Conservation (phyloP, 1,284 basidiomycete genomes). For the Naganishia liquefaciens region DNA sequence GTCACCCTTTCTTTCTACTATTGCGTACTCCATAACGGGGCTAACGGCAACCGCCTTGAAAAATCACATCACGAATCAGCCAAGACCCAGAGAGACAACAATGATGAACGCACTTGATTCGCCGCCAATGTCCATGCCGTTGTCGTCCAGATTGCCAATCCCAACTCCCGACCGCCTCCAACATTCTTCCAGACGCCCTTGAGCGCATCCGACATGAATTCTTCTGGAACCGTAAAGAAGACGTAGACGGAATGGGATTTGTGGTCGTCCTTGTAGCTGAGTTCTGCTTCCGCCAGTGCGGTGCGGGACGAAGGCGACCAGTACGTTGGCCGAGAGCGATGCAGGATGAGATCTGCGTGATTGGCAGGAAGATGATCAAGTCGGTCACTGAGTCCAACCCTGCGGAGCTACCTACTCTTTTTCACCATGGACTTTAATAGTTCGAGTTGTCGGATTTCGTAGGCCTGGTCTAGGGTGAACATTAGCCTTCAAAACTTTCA, state of each 20-base stretch:
- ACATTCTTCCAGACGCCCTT: conserved; percentile 36
- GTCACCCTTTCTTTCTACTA: conserved; percentile 57
- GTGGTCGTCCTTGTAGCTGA: conserved; percentile 87
- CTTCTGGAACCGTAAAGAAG: conserved; percentile 62
- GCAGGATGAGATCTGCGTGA: conserved; percentile 71
- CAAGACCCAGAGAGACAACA: not conserved
- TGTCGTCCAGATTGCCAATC: conserved; percentile 93
- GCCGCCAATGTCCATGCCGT: conserved; percentile 96
- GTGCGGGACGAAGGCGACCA: conserved; percentile 95
- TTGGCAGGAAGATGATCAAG: not conserved
- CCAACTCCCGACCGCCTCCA: conserved; percentile 48
- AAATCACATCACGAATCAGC: not conserved
- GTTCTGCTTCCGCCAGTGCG: conserved; percentile 92
- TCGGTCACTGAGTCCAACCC: conserved; percentile 34
- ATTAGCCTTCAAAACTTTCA: conserved; percentile 10
- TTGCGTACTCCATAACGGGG: conserved; percentile 68
- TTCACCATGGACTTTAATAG: conserved; percentile 88
- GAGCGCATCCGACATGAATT: conserved; percentile 44
- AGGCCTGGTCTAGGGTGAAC: conserved; percentile 66
- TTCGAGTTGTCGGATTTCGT: conserved; percentile 83
- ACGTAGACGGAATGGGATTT: conserved; percentile 86
- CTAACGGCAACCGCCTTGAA: conserved; percentile 88
- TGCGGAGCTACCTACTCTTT: conserved; percentile 60
- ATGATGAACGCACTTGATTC: conserved; percentile 71
- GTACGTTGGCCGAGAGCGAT: conserved; percentile 86